Percentiles rank a stretch among this genome's conserved stretches.
phyloP scores from a whole-genome alignment of 108 stramenopile genomes.

The Skeletonema costatum region DNA sequence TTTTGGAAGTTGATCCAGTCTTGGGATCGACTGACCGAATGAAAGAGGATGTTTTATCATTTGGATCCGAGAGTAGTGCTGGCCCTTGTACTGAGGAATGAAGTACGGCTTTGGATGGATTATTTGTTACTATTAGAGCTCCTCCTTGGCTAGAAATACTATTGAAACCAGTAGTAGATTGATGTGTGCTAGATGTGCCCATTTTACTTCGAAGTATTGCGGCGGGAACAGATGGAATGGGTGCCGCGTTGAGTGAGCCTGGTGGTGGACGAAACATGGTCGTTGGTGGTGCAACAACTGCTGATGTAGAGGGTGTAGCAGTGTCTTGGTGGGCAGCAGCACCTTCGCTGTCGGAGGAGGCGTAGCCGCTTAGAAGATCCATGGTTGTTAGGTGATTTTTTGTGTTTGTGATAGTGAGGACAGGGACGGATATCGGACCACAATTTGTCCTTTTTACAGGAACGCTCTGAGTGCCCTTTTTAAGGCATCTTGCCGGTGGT shows the following conservation, averaged over 20 bases:
- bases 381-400: neutral
- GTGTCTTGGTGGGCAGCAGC: neutral
- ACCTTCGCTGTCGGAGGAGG: slow-evolving; percentile 28
- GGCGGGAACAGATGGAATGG: slow-evolving; percentile 36
- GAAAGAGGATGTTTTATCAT: slow-evolving; percentile 45
- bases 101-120: neutral
- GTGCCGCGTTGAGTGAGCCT: slow-evolving; percentile 36
- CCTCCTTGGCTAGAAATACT: neutral
- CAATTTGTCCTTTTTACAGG: too few species aligned
- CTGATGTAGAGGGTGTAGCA: neutral
- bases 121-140: slow-evolving; percentile 5
- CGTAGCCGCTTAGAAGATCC: slow-evolving; percentile 51
- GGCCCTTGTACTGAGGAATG: slow-evolving; percentile 55
- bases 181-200: neutral
- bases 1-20: slow-evolving; percentile 33
- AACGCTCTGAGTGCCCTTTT: too few species aligned
- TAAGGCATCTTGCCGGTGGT: too few species aligned
- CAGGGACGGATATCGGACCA: too few species aligned
- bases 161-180: neutral
- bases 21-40: slow-evolving; percentile 26
- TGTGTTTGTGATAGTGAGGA: too few species aligned
- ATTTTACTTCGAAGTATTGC: slow-evolving; percentile 30
- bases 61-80: slow-evolving; percentile 59
- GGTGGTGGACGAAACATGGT: slow-evolving; percentile 25
- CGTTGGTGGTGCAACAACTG: neutral